Percentiles rank a stretch among this genome's conserved stretches.
Evolutionary conservation across 140 eudicot species (phyloP).

Genomic region (Stevia rebaudiana): DNA sequence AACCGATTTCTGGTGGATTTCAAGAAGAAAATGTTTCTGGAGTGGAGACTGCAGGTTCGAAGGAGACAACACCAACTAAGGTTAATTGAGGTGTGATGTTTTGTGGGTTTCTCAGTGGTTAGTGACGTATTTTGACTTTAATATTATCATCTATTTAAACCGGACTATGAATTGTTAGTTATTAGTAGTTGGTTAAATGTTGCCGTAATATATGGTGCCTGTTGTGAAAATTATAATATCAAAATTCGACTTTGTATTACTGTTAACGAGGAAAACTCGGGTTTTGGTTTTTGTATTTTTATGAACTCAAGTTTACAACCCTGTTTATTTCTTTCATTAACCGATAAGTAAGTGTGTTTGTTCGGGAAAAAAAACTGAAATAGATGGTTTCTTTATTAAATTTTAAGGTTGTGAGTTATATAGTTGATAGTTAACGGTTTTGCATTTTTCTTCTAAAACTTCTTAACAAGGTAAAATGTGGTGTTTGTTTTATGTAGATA

Average conservation of each 20-base stretch:
- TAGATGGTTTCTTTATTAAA: too few species aligned
- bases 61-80: slow-evolving; percentile 20
- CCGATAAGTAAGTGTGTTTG: too few species aligned
- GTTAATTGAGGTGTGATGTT: slow-evolving; percentile 12
- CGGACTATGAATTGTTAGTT: slow-evolving; percentile 5
- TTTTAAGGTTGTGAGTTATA: too few species aligned
- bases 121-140: background rate
- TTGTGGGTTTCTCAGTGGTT: slow-evolving; percentile 1
- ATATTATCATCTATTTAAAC: slow-evolving; percentile 18
- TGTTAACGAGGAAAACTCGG: background rate
- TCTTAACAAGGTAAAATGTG: too few species aligned
- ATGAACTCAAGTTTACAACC: background rate
- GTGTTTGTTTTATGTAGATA: too few species aligned
- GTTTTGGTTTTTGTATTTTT: background rate
- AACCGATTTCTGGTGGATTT: slow-evolving; percentile 14
- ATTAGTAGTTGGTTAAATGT: slow-evolving; percentile 8
- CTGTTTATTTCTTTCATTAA: too few species aligned
- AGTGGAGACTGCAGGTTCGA: slow-evolving; percentile 7
- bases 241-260: slow-evolving; percentile 8
- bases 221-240: slow-evolving; percentile 25
- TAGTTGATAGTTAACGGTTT: too few species aligned
- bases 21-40: slow-evolving; percentile 4
- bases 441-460: too few species aligned
- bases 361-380: too few species aligned
- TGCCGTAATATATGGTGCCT: background rate